Conservation (phyloP, 345 rosid species). For the Citrus glauca region DNA sequence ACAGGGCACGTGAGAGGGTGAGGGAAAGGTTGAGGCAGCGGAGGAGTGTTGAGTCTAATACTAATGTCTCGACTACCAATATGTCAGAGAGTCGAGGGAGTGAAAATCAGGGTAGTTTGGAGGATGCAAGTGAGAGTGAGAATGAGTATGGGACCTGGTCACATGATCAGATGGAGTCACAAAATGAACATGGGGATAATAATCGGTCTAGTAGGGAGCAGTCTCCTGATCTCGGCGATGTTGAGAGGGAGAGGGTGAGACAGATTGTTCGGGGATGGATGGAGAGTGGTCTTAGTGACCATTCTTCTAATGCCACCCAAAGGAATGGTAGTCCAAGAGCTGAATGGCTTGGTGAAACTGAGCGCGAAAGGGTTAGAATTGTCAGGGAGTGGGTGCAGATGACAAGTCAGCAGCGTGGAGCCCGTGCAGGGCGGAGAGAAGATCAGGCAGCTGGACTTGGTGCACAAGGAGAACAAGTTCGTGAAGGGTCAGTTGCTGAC, state of each 20-base stretch:
- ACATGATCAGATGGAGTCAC: conserved; percentile 49
- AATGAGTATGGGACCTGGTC: conserved; percentile 83
- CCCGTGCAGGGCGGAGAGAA: conserved; percentile 59
- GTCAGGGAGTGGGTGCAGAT: conserved; percentile 96
- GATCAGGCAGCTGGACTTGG: conserved; percentile 42
- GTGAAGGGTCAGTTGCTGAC: conserved; percentile 50
- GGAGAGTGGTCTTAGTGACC: conserved; percentile 76
- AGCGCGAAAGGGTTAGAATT: conserved; percentile 96
- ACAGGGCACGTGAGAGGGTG: conserved; percentile 77
- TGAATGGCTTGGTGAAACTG: conserved; percentile 97
- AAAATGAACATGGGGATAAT: conserved; percentile 47
- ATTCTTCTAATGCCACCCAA: conserved; percentile 54
- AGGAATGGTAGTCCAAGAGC: conserved; percentile 63
- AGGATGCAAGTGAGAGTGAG: conserved; percentile 77
- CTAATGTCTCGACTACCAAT: conserved; percentile 41
- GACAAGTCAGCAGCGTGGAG: conserved; percentile 91
- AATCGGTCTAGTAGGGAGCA: conserved; percentile 82
- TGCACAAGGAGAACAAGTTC: conserved; percentile 48
- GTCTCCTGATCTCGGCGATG: conserved; percentile 89
- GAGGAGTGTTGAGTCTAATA: conserved; percentile 51
- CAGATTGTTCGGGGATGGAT: conserved; percentile 94
- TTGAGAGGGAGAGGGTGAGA: conserved; percentile 96
- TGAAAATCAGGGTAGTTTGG: conserved; percentile 69
- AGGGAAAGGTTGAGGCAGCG: conserved; percentile 81
- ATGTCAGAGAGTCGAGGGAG: conserved; percentile 56